These are phyloP conservation scores for Trichoderma aggressivum DNA, from an alignment of 2,329 filamentous ascomycete species.

Conservation along the genomic window DNA sequence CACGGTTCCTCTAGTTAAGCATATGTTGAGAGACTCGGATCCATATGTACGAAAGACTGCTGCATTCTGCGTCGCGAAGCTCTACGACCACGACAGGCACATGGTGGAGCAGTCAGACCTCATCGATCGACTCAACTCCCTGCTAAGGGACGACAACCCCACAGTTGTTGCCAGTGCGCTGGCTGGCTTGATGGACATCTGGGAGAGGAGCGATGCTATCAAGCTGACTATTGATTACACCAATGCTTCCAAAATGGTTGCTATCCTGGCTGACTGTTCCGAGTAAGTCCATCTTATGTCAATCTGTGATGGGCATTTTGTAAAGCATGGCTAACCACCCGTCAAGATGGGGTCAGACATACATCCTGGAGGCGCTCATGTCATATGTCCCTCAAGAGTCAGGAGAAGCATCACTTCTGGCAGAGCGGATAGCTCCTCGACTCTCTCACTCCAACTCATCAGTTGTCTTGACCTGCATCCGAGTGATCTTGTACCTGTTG, in stretches of 20 bases:
- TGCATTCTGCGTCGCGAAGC: slow-evolving; percentile 91
- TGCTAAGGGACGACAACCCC: slow-evolving; percentile 93
- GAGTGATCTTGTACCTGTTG: slow-evolving; percentile 95
- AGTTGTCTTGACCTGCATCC: slow-evolving; percentile 92
- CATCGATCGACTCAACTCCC: slow-evolving; percentile 84
- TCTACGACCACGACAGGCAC: slow-evolving; percentile 92
- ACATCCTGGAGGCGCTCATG: slow-evolving; percentile 96
- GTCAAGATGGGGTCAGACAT: slow-evolving; percentile 91
- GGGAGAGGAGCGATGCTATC: slow-evolving; percentile 95
- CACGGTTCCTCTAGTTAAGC: slow-evolving; percentile 79
- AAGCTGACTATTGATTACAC: slow-evolving; percentile 97
- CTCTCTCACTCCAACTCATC: slow-evolving; percentile 96
- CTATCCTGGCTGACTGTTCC: slow-evolving; percentile 92
- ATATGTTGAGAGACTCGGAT: slow-evolving; percentile 78
- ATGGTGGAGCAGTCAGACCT: slow-evolving; percentile 88
- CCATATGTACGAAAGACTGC: slow-evolving; percentile 98
- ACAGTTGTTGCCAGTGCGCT: slow-evolving; percentile 95
- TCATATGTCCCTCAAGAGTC: slow-evolving; percentile 94
- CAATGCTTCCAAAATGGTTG: slow-evolving; percentile 97
- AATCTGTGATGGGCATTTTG: not conserved
- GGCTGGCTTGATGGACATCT: slow-evolving; percentile 91
- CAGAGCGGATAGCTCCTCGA: slow-evolving; percentile 91
- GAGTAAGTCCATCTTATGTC: slow-evolving; percentile 61
- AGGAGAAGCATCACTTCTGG: slow-evolving; percentile 80
- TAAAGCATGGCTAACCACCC: slow-evolving; percentile 7